Conservation (phyloP, 306 rosid genomes). For the Vigna angularis region DNA sequence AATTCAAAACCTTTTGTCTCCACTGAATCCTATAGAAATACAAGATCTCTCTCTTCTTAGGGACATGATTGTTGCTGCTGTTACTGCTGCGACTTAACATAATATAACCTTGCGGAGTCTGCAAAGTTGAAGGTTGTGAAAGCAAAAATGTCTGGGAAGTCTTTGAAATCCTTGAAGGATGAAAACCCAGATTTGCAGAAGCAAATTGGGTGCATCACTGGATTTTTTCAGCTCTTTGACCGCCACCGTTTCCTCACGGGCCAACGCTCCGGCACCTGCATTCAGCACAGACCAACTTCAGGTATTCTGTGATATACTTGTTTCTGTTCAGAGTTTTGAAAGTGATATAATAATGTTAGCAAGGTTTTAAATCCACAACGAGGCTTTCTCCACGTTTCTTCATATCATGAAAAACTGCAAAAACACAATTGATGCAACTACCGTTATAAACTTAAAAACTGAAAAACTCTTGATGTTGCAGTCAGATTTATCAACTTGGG, state of each 20-base stretch:
- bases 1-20: slow-evolving; percentile 11
- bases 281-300: slow-evolving; percentile 56
- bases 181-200: slow-evolving; percentile 78
- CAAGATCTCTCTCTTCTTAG: slow-evolving; percentile 33
- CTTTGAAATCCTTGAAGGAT: slow-evolving; percentile 56
- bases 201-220: slow-evolving; percentile 88
- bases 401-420: background rate
- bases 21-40: slow-evolving; percentile 1
- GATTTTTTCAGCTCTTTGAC: slow-evolving; percentile 80
- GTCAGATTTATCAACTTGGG: background rate
- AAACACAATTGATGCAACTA: no score
- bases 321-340: slow-evolving; percentile 21
- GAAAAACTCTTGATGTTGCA: background rate
- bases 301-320: slow-evolving; percentile 44
- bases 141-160: slow-evolving; percentile 70
- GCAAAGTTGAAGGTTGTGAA: slow-evolving; percentile 40
- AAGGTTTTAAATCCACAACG: background rate
- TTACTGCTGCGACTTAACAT: slow-evolving; percentile 7
- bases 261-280: slow-evolving; percentile 47
- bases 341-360: background rate
- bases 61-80: slow-evolving; percentile 11
- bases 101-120: slow-evolving; percentile 10
- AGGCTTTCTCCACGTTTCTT: no score
- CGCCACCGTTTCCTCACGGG: slow-evolving; percentile 70
- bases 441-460: no score